Evolutionary conservation across 106 monocot species (phyloP).

Genomic region (Cymbidium sinense): DNA sequence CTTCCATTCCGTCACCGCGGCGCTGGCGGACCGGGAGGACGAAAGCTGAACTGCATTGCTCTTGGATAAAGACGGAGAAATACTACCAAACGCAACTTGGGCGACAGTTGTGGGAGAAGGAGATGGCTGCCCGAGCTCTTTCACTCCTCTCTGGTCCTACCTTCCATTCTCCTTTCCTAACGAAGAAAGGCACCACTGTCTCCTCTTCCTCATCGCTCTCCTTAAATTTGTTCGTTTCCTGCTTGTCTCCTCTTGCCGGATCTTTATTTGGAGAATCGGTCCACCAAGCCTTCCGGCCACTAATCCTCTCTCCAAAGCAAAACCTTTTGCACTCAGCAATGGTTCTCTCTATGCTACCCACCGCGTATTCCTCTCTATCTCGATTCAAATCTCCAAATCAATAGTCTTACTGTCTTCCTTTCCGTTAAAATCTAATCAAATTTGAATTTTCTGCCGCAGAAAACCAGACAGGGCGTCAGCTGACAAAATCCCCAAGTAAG

Average conservation of each 20-base stretch:
- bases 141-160: background rate
- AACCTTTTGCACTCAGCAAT: background rate
- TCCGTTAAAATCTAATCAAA: background rate
- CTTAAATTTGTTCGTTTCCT: too few species aligned
- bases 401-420: background rate
- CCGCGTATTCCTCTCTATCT: background rate
- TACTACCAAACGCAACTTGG: background rate
- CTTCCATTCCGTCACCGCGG: background rate
- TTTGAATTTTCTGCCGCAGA: background rate
- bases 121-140: slow-evolving; percentile 3
- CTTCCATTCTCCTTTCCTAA: background rate
- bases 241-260: background rate
- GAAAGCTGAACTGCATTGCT: background rate
- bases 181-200: background rate
- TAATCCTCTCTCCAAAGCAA: background rate
- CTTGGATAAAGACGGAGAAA: background rate
- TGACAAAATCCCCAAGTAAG: background rate
- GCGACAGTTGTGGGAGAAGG: background rate
- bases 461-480: background rate
- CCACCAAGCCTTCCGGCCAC: background rate
- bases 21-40: background rate
- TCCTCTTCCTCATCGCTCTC: background rate
- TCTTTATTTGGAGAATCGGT: slow-evolving; percentile 1
- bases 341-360: slow-evolving; percentile 3
- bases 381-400: background rate